A percentile compares a stretch with the other conserved stretches of the same genome.
phyloP scores from a whole-genome alignment of 495 filamentous ascomycete genomes.

The Apiosordaria backusii region DNA sequence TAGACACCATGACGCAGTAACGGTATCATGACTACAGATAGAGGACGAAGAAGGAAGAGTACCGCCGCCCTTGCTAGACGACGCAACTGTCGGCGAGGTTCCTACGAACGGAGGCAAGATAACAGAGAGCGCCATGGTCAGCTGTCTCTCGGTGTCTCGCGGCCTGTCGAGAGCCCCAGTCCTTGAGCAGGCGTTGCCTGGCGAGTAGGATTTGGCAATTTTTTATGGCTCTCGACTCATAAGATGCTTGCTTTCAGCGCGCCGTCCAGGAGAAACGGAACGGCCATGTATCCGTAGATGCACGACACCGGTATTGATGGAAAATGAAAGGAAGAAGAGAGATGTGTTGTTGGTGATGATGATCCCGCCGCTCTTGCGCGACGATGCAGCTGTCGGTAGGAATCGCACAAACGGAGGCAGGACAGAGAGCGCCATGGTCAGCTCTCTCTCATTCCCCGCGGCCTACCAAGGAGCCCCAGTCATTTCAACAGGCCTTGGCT shows the following conservation, averaged over 20 bases:
- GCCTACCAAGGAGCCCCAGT: conserved; percentile 4
- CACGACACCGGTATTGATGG: conserved; percentile 2
- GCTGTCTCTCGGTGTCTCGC: not conserved
- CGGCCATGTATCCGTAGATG: not conserved
- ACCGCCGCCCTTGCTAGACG: conserved; percentile 2
- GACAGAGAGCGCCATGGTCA: conserved; percentile 3
- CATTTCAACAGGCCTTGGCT: not conserved
- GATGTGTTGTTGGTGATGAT: conserved; percentile 12
- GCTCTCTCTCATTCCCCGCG: conserved; percentile 2
- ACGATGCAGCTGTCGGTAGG: conserved; percentile 6
- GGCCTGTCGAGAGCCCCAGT: conserved; percentile 15
- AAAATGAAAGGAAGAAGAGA: not conserved
- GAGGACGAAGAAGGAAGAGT: not conserved
- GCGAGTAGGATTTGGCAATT: conserved; percentile 11
- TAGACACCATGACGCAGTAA: conserved; percentile 6
- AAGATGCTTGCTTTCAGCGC: conserved; percentile 9
- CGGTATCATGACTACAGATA: not conserved
- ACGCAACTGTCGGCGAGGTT: conserved; percentile 9
- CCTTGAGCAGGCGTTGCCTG: conserved; percentile 10
- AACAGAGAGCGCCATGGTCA: conserved; percentile 4
- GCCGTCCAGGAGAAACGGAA: conserved; percentile 5
- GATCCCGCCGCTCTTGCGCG: conserved; percentile 10
- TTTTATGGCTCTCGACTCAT: conserved; percentile 15
- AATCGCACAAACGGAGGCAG: conserved; percentile 8
- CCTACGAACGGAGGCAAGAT: conserved; percentile 8